Evolutionary conservation across 192 early-diverging fungal species (phyloP), one percentile per base, ranked within the genome.

Genomic region (Backusella psychrophila): DNA sequence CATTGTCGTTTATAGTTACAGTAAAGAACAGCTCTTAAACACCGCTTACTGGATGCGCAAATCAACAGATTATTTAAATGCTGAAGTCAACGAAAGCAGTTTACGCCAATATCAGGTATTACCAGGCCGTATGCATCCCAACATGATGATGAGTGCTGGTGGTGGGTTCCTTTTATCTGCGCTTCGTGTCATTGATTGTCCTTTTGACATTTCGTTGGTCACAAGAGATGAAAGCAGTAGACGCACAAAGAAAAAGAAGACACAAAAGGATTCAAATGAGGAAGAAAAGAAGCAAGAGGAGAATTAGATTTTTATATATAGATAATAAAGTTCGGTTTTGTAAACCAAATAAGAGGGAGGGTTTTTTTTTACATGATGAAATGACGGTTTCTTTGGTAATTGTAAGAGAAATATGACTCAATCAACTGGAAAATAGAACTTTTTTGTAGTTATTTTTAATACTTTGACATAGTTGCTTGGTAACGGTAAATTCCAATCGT

Each of bases 61-160:
- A 59, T 92, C 89, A 9, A 84, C 83, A 0, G 86, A 89, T 17
- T 96, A 89, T 46, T 77, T 97, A 66, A 94, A 96, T 53, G 90
- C 94, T 14, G 93, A 96, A 78, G 73, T 99, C 23, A 93, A 92
- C 1, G 97, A 99, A 77, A 94, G 93, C 77, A 97, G 93, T 93
- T 83, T 98, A 67, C 88, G 98, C 33, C 92, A 96, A 78, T 94
- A 93, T 73, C 94, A 95, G 21, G 89, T 95, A 3, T 85, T 95
- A 59, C 93, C 93, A 15, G 90, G 88, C 34, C 90, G 94, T 71
- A 94, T 91, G 6, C 94, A 94, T 72, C 94, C 94, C 6, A 70
- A 87, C 56, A 96, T 96, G 94, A 92, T 79, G 69, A 94, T 85
- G 49, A 90, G 86, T 74, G 90, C 91, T 31, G 88, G 90, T 35